These are phyloP conservation scores for Angophora floribunda DNA, from an alignment of 345 rosid genomes.

Conservation along the genomic window DNA sequence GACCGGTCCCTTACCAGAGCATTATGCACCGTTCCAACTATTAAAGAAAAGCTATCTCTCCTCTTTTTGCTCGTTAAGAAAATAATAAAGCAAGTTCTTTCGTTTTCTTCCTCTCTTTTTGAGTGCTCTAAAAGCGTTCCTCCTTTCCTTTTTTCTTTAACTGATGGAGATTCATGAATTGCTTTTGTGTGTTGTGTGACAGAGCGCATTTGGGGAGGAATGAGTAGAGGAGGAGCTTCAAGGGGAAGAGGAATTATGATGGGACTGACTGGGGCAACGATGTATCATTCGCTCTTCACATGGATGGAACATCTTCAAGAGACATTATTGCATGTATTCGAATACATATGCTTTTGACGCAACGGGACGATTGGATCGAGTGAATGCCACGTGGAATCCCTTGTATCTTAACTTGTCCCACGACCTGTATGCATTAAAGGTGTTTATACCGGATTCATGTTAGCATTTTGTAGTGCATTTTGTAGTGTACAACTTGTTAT, in stretches of 20 bases:
- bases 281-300: neutral
- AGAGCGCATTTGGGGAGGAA: neutral
- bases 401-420: neutral
- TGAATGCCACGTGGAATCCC: neutral
- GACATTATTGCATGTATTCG: neutral
- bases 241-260: neutral
- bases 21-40: neutral
- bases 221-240: neutral
- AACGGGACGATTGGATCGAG: neutral
- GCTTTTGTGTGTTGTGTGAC: neutral
- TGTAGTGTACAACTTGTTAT: neutral
- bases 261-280: neutral
- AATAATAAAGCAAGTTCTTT: neutral
- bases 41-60: neutral
- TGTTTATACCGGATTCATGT: neutral
- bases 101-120: neutral
- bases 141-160: neutral
- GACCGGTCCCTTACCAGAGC: neutral
- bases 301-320: neutral
- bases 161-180: neutral
- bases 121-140: neutral
- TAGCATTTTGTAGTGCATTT: neutral
- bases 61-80: neutral
- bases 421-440: fast-evolving
- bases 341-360: neutral